Conservation (phyloP, 331 rosid genomes). For the Cydonia oblonga region DNA sequence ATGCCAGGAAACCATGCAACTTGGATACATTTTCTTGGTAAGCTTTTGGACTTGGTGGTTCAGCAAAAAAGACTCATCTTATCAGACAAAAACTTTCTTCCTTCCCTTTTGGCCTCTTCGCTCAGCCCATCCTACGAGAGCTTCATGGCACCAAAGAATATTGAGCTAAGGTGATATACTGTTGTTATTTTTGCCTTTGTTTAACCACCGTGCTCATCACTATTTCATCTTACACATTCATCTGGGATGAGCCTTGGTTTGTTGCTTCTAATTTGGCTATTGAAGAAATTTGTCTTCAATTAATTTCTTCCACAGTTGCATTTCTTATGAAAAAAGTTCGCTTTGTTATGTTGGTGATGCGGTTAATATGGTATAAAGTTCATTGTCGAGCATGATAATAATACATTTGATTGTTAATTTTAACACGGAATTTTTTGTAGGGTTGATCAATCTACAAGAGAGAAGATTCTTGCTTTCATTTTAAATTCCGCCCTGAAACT, state of each 20-base stretch:
- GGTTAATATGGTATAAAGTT: background rate
- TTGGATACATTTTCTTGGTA: slow-evolving; percentile 59
- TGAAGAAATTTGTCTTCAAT: background rate
- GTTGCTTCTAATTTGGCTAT: background rate
- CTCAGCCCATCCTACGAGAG: slow-evolving; percentile 43
- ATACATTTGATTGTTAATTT: background rate
- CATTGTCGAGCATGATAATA: background rate
- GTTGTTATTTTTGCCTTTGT: background rate
- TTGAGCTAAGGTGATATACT: slow-evolving; percentile 53
- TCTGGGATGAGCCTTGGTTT: background rate
- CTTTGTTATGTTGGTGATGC: background rate
- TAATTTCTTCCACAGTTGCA: background rate
- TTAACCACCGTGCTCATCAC: background rate
- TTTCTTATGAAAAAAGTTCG: background rate
- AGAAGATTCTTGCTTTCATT: slow-evolving; percentile 51
- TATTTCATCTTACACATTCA: background rate
- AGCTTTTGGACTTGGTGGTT: slow-evolving; percentile 46
- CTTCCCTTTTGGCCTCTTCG: slow-evolving; percentile 56
- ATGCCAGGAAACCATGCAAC: slow-evolving; percentile 52
- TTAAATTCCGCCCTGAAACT: slow-evolving; percentile 55
- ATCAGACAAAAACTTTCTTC: slow-evolving; percentile 63
- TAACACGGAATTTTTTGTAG: slow-evolving; percentile 21
- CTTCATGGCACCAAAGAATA: slow-evolving; percentile 54
- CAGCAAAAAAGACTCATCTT: slow-evolving; percentile 68
- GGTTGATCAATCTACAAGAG: slow-evolving; percentile 66